Percentiles rank a stretch among this genome's conserved stretches.
phyloP scores from a whole-genome alignment of 179 eudicot species.

The Corrigiola litoralis region DNA sequence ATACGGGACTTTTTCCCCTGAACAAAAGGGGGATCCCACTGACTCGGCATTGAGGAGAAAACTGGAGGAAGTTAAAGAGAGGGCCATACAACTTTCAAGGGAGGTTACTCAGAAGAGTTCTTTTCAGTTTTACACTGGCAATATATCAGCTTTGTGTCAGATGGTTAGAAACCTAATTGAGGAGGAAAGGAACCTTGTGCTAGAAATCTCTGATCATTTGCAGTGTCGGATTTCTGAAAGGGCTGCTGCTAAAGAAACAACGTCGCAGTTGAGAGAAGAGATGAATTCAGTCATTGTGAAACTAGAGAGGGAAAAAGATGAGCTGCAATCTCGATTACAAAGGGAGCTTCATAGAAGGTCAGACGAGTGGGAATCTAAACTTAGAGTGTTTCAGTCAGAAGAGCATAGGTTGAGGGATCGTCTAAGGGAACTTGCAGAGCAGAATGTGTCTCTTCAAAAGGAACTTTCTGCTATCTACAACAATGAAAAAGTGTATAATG shows the following conservation, averaged over 20 bases:
- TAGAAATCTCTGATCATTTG: constrained; percentile 44
- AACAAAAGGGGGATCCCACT: constrained; percentile 16
- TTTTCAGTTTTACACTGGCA: constrained; percentile 27
- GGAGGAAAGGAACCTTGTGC: constrained; percentile 33
- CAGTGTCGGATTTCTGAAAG: constrained; percentile 51
- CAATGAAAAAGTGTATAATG: constrained; percentile 42
- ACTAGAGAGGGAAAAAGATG: constrained; percentile 59
- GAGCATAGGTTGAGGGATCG: constrained; percentile 65
- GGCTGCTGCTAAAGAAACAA: constrained; percentile 32
- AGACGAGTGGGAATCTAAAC: constrained; percentile 60
- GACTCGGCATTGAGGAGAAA: constrained; percentile 37
- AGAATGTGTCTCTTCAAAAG: constrained; percentile 68
- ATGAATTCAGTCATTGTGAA: constrained; percentile 37
- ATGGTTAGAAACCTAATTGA: constrained; percentile 37
- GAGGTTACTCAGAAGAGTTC: constrained; percentile 42
- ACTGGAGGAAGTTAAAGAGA: constrained; percentile 52
- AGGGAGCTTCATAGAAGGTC: constrained; percentile 65
- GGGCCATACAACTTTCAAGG: constrained; percentile 34
- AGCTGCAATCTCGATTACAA: constrained; percentile 48
- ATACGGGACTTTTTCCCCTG: background rate
- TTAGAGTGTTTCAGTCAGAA: constrained; percentile 52
- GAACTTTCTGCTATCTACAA: constrained; percentile 49
- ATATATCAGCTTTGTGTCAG: constrained; percentile 38
- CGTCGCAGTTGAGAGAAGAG: constrained; percentile 31
- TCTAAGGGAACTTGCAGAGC: constrained; percentile 68